These are phyloP conservation scores for Hypoxylon sp. DNA, from an alignment of 2,329 filamentous ascomycete species.

Conservation along the genomic window DNA sequence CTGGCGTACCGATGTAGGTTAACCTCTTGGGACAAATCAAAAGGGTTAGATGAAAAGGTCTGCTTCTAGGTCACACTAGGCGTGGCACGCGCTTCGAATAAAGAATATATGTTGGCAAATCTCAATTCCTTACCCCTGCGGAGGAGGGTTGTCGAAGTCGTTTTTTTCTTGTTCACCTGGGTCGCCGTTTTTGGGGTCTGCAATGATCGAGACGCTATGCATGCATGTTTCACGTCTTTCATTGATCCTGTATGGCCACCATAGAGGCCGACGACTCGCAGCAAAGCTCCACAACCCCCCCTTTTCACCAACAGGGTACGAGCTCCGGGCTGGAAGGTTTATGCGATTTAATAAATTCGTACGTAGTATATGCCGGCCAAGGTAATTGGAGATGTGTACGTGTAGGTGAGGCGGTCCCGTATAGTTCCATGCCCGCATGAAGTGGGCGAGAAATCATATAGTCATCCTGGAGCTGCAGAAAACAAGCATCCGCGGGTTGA, in stretches of 20 bases:
- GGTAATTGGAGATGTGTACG: conserved; percentile 13
- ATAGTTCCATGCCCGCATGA: conserved; percentile 3
- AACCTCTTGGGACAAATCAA: not conserved
- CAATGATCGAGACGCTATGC: conserved; percentile 41
- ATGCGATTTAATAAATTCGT: conserved; percentile 21
- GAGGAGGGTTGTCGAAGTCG: conserved; percentile 7
- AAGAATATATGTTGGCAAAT: conserved; percentile 25
- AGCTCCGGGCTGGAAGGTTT: conserved; percentile 3
- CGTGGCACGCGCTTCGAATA: conserved; percentile 11
- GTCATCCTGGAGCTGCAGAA: conserved; percentile 6
- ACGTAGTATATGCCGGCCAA: conserved; percentile 5
- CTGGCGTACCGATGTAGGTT: not conserved
- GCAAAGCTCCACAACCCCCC: conserved; percentile 31
- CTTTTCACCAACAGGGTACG: conserved; percentile 23
- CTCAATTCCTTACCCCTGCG: conserved; percentile 26
- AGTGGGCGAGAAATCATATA: conserved; percentile 7
- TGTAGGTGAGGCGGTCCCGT: conserved; percentile 4
- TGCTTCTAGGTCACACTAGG: conserved; percentile 7
- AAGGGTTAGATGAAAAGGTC: conserved; percentile 10
- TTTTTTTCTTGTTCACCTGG: conserved; percentile 32
- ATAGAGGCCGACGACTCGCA: conserved; percentile 27
- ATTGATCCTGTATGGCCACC: conserved; percentile 25
- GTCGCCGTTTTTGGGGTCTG: conserved; percentile 29
- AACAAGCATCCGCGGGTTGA: conserved; percentile 10
- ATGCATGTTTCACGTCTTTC: conserved; percentile 43